Base-by-base conservation (phyloP, 2,329 filamentous ascomycete species). In the Aspergillus pseudoterreus region DNA sequence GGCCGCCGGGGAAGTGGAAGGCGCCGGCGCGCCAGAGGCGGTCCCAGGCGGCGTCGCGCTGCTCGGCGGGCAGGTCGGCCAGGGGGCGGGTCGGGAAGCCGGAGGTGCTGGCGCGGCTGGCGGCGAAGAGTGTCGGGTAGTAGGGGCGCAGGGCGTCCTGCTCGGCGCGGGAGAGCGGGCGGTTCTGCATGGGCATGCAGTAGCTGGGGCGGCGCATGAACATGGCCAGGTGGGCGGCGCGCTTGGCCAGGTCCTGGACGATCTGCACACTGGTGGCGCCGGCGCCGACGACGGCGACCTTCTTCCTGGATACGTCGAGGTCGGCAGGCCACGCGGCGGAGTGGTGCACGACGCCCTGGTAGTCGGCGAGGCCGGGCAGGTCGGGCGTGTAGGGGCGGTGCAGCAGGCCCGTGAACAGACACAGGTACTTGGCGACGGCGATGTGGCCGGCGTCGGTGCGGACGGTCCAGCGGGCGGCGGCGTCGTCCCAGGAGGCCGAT, bases 181-280 rank as follows among this genome's bases (percentile, higher is more conserved):
- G 69, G 52, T 80, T 75, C 2, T 75, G 72, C 82, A 88, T 85
- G 0, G 83, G 83, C 1, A 87, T 61, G 1, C 81, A 81, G 4
- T 85, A 68, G 57, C 87, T 88, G 0, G 85, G 85, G 1, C 83
- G 87, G 10, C 85, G 78, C 59, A 87, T 83, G 65, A 87, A 71
- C 1, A 70, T 64, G 2, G 70, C 77, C 21, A 88, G 57, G 1
- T 78, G 67, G 5, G 72, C 75, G 0, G 78, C 82, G 11, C 74
- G 63, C 2, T 78, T 78, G 2, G 77, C 80, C 66, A 79, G 80
- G 48, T 59, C 82, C 57, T 88, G 84, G 0, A 80, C 71, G 19
- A 83, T 74, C 60, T 83, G 81, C 8, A 80, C 73, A 1, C 75
- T 80, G 9, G 77, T 78, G 35, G 78, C 78, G 1, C 81, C 81